Percentiles rank a stretch among this genome's conserved stretches.
These are phyloP conservation scores for Psidium guajava DNA, from an alignment of 345 rosid species.

Conservation along the genomic window DNA sequence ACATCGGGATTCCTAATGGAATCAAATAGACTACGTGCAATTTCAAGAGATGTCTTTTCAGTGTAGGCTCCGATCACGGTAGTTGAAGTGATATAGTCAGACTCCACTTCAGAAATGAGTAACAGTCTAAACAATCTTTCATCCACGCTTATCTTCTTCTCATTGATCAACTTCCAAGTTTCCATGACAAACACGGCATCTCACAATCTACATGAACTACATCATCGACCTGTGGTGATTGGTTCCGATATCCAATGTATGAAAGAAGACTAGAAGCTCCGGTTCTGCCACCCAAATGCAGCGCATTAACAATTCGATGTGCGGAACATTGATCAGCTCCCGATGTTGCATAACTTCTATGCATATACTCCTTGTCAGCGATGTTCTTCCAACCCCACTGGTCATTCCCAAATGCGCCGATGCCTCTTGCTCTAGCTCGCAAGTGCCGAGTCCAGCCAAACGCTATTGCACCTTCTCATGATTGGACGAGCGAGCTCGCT, in stretches of 20 bases:
- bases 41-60: constrained; percentile 43
- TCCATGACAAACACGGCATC: constrained; percentile 31
- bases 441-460: neutral
- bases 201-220: constrained; percentile 41
- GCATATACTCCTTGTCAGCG: constrained; percentile 6
- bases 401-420: neutral
- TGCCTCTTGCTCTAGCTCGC: neutral
- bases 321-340: constrained; percentile 7
- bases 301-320: constrained; percentile 58
- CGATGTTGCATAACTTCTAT: constrained; percentile 25
- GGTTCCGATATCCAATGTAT: constrained; percentile 19
- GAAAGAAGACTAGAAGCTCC: constrained; percentile 54
- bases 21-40: constrained; percentile 37
- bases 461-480: neutral
- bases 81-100: constrained; percentile 42
- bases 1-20: constrained; percentile 40
- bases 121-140: constrained; percentile 34
- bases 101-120: constrained; percentile 31
- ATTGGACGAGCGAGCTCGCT: neutral
- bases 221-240: constrained; percentile 24
- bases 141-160: too few species aligned
- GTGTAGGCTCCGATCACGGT: constrained; percentile 46
- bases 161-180: too few species aligned
- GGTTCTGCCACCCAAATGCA: constrained; percentile 46
- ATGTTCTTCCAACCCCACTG: constrained; percentile 11